These are phyloP conservation scores for Ophiostoma piceae DNA, from an alignment of 2,329 filamentous ascomycete species.

Conservation along the genomic window DNA sequence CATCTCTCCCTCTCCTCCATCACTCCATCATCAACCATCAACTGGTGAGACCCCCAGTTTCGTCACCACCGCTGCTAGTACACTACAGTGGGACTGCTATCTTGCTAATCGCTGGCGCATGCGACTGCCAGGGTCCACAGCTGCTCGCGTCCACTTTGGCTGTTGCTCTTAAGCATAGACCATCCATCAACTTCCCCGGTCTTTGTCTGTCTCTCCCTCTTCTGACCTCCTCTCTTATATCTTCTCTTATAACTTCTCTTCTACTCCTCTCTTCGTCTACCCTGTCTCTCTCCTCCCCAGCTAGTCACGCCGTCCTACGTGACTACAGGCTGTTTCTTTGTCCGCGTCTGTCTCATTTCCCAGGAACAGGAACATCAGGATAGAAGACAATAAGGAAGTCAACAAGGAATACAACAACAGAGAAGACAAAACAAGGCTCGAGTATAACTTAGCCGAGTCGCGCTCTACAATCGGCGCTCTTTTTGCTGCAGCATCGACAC, in stretches of 20 bases:
- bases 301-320: background rate
- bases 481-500: background rate
- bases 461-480: background rate
- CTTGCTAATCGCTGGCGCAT: slow-evolving; percentile 5
- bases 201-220: background rate
- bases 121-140: slow-evolving; percentile 9
- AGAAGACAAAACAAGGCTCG: background rate
- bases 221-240: background rate
- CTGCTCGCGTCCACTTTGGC: background rate
- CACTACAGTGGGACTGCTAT: background rate
- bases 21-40: background rate
- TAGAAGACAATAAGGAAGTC: background rate
- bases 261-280: background rate
- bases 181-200: slow-evolving; percentile 5
- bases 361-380: background rate
- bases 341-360: background rate
- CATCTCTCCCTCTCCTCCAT: background rate
- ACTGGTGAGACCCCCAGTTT: background rate
- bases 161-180: background rate
- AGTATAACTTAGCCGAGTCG: too few species aligned
- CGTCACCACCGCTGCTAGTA: background rate
- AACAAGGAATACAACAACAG: too few species aligned
- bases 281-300: background rate
- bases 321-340: background rate
- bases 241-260: background rate